Base-by-base conservation (phyloP, 2,329 filamentous ascomycete species). In the Diaporthe eres region DNA sequence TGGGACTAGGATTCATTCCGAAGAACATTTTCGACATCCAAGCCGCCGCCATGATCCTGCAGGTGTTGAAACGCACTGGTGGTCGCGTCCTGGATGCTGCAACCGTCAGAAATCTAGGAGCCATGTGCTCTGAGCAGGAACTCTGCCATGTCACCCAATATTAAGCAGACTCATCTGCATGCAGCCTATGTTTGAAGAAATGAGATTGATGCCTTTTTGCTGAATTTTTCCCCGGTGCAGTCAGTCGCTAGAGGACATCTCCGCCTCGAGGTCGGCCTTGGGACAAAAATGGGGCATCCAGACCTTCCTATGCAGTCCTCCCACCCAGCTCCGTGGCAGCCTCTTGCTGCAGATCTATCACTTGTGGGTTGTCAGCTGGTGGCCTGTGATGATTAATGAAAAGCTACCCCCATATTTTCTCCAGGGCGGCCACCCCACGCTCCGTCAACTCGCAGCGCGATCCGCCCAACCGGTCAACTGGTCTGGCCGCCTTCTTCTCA, bases 401-500 rank as follows among this genome's bases (percentile, higher is more conserved):
- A 70, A 70, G n/a, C 47, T 34, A 53, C 31, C 65, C 49, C 31
- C 49, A 28, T 42, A 4, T 10, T 31, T 42, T 55, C 9, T 39
- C 17, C 49, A 22, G 34, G n/a, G 49, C 47, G 65, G 65, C 65
- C 65, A 55, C 65, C 65, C 49, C 65, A 70, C 65, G 47, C 63
- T 39, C 47, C 63, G 44, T 51, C 28, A 67, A 44, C 63, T 34
- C 44, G 63, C 63, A 67, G 44, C 44, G 63, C 31, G 12, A 15
- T 53, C 22, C 65, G 65, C 31, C 22, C 22, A 68, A 72, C 70
- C 53, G 57, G 71, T 73, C 71, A 73, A 73, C 55, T 65, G 60
- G 71, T 55, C 65, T 70, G 65, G 65, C n/a, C 49, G 65, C 65
- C 65, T 70, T 55, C 31, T 70, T 72, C 51, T 34, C 72, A 68